These are phyloP conservation scores for Wickerhamomyces pijperi DNA, from an alignment of 805 yeast genomes.

Conservation along the genomic window DNA sequence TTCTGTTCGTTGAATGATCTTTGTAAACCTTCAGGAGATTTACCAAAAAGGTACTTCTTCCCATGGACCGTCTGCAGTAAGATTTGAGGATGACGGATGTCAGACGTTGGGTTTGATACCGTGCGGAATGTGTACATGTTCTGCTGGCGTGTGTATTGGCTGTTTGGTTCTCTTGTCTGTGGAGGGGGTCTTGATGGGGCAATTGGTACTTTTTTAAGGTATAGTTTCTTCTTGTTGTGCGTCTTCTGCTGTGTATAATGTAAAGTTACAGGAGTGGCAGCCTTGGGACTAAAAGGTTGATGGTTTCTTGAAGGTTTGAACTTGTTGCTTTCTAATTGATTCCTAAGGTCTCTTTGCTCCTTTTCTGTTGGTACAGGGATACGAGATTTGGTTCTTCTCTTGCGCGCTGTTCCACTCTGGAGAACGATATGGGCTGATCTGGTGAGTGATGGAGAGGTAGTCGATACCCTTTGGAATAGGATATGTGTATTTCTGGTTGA, in stretches of 20 bases:
- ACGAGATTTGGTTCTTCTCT: background rate
- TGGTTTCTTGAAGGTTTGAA: no score
- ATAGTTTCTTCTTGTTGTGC: background rate
- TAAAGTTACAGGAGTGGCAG: no score
- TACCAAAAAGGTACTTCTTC: constrained; percentile 58
- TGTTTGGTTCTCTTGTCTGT: background rate
- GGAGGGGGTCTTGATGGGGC: background rate
- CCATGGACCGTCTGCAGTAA: constrained; percentile 28
- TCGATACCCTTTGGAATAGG: no score
- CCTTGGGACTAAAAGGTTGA: no score
- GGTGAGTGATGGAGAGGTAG: background rate
- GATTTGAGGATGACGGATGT: constrained; percentile 45
- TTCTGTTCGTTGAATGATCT: constrained; percentile 55
- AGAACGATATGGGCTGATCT: no score
- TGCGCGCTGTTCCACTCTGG: background rate
- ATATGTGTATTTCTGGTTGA: background rate
- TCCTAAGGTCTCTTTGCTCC: no score
- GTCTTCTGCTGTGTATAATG: no score
- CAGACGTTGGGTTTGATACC: constrained; percentile 52
- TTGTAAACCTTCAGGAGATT: constrained; percentile 79
- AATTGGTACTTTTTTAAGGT: background rate
- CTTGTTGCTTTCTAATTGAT: no score
- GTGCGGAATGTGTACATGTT: constrained; percentile 40
- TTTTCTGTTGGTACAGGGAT: background rate
- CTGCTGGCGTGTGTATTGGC: constrained; percentile 6